Evolutionary conservation across 805 yeast species (phyloP).

Genomic region (Jamesozyma spencerorum): DNA sequence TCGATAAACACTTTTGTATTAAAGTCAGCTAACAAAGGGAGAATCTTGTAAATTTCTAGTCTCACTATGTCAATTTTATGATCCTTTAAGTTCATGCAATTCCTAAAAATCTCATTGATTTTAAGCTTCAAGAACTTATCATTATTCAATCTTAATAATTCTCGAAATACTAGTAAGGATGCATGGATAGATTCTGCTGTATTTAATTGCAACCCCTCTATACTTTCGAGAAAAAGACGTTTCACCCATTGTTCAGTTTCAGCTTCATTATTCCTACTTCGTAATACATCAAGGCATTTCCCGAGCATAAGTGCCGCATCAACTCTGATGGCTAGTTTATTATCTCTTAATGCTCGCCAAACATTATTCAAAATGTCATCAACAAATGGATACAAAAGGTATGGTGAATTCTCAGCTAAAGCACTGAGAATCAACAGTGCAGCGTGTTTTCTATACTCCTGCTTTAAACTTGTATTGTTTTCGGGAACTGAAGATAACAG

Average conservation of each 20-base stretch:
- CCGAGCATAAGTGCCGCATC: slow-evolving; percentile 81
- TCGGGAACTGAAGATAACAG: slow-evolving; percentile 61
- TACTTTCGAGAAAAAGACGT: slow-evolving; percentile 59
- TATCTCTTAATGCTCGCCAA: slow-evolving; percentile 82
- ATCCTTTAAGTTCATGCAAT: slow-evolving; percentile 64
- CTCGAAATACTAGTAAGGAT: slow-evolving; percentile 70
- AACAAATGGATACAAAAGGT: slow-evolving; percentile 67
- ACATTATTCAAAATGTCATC: slow-evolving; percentile 70
- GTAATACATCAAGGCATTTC: slow-evolving; percentile 67
- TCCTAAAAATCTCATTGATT: slow-evolving; percentile 69
- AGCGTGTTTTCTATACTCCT: slow-evolving; percentile 81
- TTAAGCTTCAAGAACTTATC: slow-evolving; percentile 64
- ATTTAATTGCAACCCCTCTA: slow-evolving; percentile 43
- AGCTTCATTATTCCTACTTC: slow-evolving; percentile 63
- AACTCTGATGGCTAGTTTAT: slow-evolving; percentile 59
- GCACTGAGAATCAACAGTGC: slow-evolving; percentile 77
- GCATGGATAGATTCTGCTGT: slow-evolving; percentile 78
- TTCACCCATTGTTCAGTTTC: slow-evolving; percentile 64
- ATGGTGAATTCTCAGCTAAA: slow-evolving; percentile 80
- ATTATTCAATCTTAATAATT: slow-evolving; percentile 52
- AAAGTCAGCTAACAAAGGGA: slow-evolving; percentile 76
- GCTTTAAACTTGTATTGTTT: slow-evolving; percentile 48
- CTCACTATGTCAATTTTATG: slow-evolving; percentile 68
- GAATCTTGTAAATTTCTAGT: slow-evolving; percentile 71
- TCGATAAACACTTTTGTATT: slow-evolving; percentile 69